Conservation (phyloP, 2,329 filamentous ascomycete species). For the Colletotrichum falcatum region DNA sequence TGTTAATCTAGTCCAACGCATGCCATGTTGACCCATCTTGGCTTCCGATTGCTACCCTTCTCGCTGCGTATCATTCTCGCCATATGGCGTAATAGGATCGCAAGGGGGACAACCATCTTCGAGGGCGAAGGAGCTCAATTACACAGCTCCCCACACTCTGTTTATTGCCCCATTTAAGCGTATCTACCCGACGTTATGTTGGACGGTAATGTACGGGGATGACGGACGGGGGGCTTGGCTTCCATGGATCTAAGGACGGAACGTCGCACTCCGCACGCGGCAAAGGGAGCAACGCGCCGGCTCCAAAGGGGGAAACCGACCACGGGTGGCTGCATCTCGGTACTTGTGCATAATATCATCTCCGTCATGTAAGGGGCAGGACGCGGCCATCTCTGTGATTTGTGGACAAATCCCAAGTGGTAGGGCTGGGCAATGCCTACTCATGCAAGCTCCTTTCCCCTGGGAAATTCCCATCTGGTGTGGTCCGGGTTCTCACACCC, state of each 20-base stretch:
- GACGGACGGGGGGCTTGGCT: slow-evolving; percentile 24
- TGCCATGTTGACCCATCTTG: not conserved
- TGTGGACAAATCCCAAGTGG: slow-evolving; percentile 1
- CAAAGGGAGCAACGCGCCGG: slow-evolving; percentile 9
- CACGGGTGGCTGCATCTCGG: not conserved
- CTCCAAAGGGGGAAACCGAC: not conserved
- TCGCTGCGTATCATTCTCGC: slow-evolving; percentile 17
- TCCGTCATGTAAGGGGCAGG: not conserved
- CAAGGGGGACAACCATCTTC: slow-evolving; percentile 4
- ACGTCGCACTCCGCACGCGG: slow-evolving; percentile 27
- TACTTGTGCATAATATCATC: not conserved
- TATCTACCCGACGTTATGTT: not conserved
- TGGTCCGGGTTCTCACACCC: not conserved
- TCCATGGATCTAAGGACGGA: slow-evolving; percentile 21
- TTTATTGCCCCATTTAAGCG: slow-evolving; percentile 2
- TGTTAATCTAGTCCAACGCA: not conserved
- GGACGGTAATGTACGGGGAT: not conserved
- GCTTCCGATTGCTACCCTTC: not conserved
- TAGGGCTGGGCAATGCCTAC: not conserved
- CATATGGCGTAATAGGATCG: slow-evolving; percentile 7
- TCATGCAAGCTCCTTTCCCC: not conserved
- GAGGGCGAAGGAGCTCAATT: slow-evolving; percentile 19
- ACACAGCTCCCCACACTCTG: slow-evolving; percentile 19
- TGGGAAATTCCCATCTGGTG: too few relatives aligned
- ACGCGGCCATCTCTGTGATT: not conserved